Percentiles rank a stretch among this genome's conserved stretches.
Evolutionary conservation across 768 basidiomycete species (phyloP).

Genomic region (Termitomyces sp.): DNA sequence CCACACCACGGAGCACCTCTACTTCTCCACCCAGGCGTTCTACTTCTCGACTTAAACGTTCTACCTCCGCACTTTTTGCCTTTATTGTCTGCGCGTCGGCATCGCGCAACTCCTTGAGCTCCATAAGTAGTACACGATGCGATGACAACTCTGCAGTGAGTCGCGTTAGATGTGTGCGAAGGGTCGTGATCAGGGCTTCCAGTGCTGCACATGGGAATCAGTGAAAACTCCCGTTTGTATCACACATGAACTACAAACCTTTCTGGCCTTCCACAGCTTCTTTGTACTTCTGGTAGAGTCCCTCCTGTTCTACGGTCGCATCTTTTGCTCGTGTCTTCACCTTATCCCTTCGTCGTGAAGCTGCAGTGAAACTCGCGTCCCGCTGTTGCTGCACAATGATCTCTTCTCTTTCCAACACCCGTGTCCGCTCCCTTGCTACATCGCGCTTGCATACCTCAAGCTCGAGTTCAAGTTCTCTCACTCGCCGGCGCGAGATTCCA

Average conservation of each 20-base stretch:
- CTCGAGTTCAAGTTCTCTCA: constrained; percentile 84
- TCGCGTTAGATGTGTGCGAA: constrained; percentile 70
- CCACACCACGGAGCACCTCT: constrained; percentile 77
- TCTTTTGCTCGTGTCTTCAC: constrained; percentile 30
- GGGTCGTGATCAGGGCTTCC: constrained; percentile 68
- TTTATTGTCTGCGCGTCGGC: constrained; percentile 50
- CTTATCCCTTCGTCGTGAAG: constrained; percentile 24
- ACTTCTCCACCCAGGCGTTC: constrained; percentile 82
- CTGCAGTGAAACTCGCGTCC: constrained; percentile 18
- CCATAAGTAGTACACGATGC: constrained; percentile 65
- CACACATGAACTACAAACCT: constrained; percentile 40
- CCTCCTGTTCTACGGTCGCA: constrained; percentile 27
- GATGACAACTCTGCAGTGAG: constrained; percentile 75
- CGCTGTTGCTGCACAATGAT: constrained; percentile 29
- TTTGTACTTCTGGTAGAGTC: constrained; percentile 49
- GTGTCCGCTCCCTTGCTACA: constrained; percentile 61
- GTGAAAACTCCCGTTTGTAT: constrained; percentile 14
- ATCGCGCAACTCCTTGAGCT: constrained; percentile 59
- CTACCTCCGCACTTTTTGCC: constrained; percentile 62
- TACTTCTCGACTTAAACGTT: constrained; percentile 65
- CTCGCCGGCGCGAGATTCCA: constrained; percentile 69
- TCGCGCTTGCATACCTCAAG: constrained; percentile 81
- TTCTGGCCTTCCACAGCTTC: constrained; percentile 87
- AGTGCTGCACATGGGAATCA: constrained; percentile 47
- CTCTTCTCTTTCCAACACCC: constrained; percentile 54